Conservation (phyloP, 768 basidiomycete genomes). For the Boletus tomentosulus region DNA sequence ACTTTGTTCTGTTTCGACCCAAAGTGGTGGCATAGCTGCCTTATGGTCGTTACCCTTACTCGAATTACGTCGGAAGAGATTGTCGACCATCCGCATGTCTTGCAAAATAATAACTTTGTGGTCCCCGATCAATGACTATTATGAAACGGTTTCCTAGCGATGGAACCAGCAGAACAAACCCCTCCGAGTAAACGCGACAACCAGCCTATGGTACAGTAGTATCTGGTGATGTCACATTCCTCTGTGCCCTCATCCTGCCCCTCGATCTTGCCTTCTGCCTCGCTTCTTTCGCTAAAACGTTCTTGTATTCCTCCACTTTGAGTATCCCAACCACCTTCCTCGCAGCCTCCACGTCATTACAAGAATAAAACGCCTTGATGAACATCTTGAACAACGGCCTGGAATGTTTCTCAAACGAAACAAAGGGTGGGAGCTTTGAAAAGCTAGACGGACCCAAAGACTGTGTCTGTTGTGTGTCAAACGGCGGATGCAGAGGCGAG, state of each 20-base stretch:
- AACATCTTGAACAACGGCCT: slow-evolving; percentile 71
- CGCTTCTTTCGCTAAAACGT: slow-evolving; percentile 7
- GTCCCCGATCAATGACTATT: no score
- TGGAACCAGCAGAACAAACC: no score
- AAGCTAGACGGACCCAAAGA: slow-evolving; percentile 22
- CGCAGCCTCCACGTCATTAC: slow-evolving; percentile 53
- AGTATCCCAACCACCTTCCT: slow-evolving; percentile 52
- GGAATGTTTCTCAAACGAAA: slow-evolving; percentile 58
- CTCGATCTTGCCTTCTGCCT: slow-evolving; percentile 17
- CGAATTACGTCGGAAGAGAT: no score
- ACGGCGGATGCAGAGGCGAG: slow-evolving; percentile 39
- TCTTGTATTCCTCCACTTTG: slow-evolving; percentile 35
- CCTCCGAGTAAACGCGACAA: no score
- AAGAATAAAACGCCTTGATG: slow-evolving; percentile 55
- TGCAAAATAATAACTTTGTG: no score
- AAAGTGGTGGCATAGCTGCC: no score
- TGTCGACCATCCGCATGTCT: no score
- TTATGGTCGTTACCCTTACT: no score
- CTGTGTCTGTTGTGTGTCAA: slow-evolving; percentile 33
- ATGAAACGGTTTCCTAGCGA: no score
- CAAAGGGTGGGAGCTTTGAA: slow-evolving; percentile 37
- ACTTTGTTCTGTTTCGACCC: no score
- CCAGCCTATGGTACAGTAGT: neutral
- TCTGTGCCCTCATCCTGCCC: slow-evolving; percentile 17
- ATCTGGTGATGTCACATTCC: neutral